A percentile compares a stretch with the other conserved stretches of the same genome.
phyloP scores from a whole-genome alignment of 345 rosid genomes.

The Populus deltoides region DNA sequence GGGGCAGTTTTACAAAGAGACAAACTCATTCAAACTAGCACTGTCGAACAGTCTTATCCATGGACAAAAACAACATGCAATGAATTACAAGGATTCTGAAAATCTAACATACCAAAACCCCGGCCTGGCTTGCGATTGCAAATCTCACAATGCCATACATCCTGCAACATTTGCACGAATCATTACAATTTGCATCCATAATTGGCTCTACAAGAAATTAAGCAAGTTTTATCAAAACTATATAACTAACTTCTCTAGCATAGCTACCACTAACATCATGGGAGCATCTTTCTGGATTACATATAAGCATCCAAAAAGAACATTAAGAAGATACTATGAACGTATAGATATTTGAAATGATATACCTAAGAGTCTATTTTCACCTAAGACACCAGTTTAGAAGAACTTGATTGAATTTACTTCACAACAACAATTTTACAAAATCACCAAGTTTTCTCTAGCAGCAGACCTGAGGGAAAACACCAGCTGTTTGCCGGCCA shows the following conservation, averaged over 20 bases:
- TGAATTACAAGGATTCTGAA: not conserved
- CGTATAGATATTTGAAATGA: slow-evolving; percentile 1
- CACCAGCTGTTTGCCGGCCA: slow-evolving; percentile 94
- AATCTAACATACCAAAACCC: slow-evolving; percentile 78
- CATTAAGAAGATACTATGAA: not conserved
- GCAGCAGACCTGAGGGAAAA: slow-evolving; percentile 86
- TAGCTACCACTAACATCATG: not conserved
- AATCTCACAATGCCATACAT: slow-evolving; percentile 98
- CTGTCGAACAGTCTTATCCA: not conserved
- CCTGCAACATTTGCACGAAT: slow-evolving; percentile 50
- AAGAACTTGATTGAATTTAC: not conserved
- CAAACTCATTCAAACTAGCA: not conserved
- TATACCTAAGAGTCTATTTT: not conserved
- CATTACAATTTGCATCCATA: slow-evolving; percentile 1
- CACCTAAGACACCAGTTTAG: not conserved
- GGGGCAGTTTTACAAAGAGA: not conserved
- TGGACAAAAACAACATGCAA: not conserved
- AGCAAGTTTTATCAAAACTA: not conserved
- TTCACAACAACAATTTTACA: not conserved
- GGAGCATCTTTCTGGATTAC: not conserved
- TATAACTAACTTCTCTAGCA: not conserved
- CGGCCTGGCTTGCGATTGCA: slow-evolving; percentile 97
- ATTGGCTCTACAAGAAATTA: not conserved
- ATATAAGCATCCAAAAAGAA: not conserved
- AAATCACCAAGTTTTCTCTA: not conserved